These are phyloP conservation scores for Lithohypha guttulata DNA, from an alignment of 2,329 filamentous ascomycete genomes.

Conservation along the genomic window DNA sequence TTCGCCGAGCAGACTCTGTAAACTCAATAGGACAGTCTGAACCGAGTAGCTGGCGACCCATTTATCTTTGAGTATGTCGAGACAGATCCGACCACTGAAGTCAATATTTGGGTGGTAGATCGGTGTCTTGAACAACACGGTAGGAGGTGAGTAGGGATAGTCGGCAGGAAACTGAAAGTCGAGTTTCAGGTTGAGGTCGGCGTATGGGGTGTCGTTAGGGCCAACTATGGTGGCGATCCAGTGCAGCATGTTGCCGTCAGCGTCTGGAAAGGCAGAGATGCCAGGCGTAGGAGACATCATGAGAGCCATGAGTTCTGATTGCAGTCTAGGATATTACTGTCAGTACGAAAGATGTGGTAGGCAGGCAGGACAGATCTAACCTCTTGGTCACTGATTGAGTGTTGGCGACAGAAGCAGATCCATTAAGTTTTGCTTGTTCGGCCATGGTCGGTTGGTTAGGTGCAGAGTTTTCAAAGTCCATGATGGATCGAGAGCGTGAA, in stretches of 20 bases:
- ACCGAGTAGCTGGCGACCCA: slow-evolving; percentile 98
- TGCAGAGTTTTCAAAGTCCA: slow-evolving; percentile 55
- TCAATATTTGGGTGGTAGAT: slow-evolving; percentile 99
- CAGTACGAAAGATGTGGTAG: not conserved
- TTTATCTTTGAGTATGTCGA: slow-evolving; percentile 98
- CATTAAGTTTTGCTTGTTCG: slow-evolving; percentile 50
- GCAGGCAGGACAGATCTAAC: slow-evolving; percentile 34
- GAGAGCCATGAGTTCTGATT: slow-evolving; percentile 95
- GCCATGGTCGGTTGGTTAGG: slow-evolving; percentile 43
- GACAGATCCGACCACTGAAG: slow-evolving; percentile 90
- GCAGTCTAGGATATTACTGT: slow-evolving; percentile 50
- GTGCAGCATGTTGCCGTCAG: slow-evolving; percentile 76
- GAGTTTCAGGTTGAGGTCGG: slow-evolving; percentile 79
- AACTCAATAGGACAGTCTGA: slow-evolving; percentile 78
- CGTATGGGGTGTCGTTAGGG: slow-evolving; percentile 83
- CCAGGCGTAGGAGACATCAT: slow-evolving; percentile 93
- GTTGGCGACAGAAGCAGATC: slow-evolving; percentile 49
- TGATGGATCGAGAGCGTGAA: no score
- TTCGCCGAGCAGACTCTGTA: slow-evolving; percentile 91
- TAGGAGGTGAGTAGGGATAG: slow-evolving; percentile 85
- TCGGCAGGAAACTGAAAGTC: slow-evolving; percentile 81
- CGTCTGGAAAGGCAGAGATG: slow-evolving; percentile 86
- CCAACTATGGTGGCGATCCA: slow-evolving; percentile 94
- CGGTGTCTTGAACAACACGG: slow-evolving; percentile 92
- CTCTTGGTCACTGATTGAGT: slow-evolving; percentile 68